Conservation (phyloP, 371 early-diverging fungal species). For the Mortierella sp. region DNA sequence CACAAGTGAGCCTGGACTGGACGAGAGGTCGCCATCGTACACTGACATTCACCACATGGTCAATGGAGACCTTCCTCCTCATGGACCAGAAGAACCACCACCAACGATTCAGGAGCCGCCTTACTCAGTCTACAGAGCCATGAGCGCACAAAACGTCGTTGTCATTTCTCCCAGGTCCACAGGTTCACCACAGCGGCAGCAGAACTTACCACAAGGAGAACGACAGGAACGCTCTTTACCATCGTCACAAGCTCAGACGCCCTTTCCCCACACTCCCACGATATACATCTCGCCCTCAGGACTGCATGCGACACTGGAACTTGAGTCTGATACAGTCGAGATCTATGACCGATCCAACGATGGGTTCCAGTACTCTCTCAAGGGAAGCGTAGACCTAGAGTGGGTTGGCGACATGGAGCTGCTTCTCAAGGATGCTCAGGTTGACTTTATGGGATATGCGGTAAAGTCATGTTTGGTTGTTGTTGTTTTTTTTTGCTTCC, state of each 20-base stretch:
- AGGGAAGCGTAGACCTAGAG: slow-evolving; percentile 45
- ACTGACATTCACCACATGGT: slow-evolving; percentile 24
- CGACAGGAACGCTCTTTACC: slow-evolving; percentile 1
- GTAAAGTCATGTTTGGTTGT: slow-evolving; percentile 20
- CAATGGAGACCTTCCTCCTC: slow-evolving; percentile 1
- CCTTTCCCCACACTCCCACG: background rate
- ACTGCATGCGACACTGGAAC: slow-evolving; percentile 35
- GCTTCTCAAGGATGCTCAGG: slow-evolving; percentile 49
- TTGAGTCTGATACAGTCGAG: slow-evolving; percentile 54
- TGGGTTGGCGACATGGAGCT: slow-evolving; percentile 40
- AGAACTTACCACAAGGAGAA: background rate
- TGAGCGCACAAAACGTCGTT: slow-evolving; percentile 20
- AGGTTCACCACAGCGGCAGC: slow-evolving; percentile 8
- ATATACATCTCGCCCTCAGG: slow-evolving; percentile 34
- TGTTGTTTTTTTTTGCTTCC: background rate
- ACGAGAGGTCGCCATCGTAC: slow-evolving; percentile 45
- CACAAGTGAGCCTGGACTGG: slow-evolving; percentile 1
- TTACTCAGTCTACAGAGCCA: slow-evolving; percentile 12
- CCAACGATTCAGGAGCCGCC: slow-evolving; percentile 22
- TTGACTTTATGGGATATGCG: slow-evolving; percentile 59
- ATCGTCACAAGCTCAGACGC: background rate
- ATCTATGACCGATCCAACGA: slow-evolving; percentile 57
- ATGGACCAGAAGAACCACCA: background rate
- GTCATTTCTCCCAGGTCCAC: background rate
- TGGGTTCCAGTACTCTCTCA: slow-evolving; percentile 52